Evolutionary conservation across 306 rosid species (phyloP).

Genomic region (Quercus agrifolia): DNA sequence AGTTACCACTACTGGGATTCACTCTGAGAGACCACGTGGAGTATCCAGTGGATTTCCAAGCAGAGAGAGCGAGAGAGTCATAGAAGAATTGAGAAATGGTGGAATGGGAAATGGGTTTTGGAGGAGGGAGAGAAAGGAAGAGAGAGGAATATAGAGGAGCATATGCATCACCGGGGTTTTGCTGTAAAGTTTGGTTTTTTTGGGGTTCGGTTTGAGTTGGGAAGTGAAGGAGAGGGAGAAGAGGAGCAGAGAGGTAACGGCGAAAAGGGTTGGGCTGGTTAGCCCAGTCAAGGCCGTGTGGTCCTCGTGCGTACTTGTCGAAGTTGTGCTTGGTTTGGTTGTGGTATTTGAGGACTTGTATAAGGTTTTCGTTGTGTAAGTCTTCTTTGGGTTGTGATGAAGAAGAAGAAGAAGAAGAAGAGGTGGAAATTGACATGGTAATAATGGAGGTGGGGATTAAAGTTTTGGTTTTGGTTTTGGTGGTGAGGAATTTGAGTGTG

Average conservation of each 20-base stretch:
- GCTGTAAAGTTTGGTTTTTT: neutral
- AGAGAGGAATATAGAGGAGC: slow-evolving; percentile 61
- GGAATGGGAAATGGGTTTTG: slow-evolving; percentile 65
- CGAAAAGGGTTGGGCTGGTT: slow-evolving; percentile 98
- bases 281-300: slow-evolving; percentile 92
- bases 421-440: slow-evolving; percentile 41
- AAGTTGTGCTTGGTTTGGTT: slow-evolving; percentile 75
- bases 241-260: slow-evolving; percentile 62
- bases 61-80: slow-evolving; percentile 83
- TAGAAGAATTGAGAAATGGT: slow-evolving; percentile 70
- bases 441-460: slow-evolving; percentile 5
- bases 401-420: slow-evolving; percentile 37
- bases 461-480: neutral
- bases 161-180: neutral
- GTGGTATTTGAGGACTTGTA: slow-evolving; percentile 63
- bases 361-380: slow-evolving; percentile 40
- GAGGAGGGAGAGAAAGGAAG: slow-evolving; percentile 60
- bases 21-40: slow-evolving; percentile 93
- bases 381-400: slow-evolving; percentile 22
- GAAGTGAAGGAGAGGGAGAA: slow-evolving; percentile 61
- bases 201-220: slow-evolving; percentile 19
- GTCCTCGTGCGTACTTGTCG: slow-evolving; percentile 73
- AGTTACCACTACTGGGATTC: slow-evolving; percentile 87
- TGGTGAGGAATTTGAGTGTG: neutral
- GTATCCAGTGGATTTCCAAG: slow-evolving; percentile 68